Base-by-base conservation (phyloP, 148 eudicot genomes). In the Linanthus parryae region DNA sequence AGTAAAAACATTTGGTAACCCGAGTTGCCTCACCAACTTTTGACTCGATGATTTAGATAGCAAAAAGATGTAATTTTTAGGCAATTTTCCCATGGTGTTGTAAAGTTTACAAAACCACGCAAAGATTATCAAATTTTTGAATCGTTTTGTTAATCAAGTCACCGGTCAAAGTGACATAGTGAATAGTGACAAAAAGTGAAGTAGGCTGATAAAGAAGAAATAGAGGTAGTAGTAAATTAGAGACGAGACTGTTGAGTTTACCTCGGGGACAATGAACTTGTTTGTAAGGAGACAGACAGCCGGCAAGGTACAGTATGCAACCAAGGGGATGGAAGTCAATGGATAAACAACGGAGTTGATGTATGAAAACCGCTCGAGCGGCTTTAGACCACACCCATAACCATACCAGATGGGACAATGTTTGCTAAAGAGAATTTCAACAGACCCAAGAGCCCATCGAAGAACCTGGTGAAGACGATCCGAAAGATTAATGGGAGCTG, bases 401-500 rank as follows among this genome's bases (percentile, higher is more conserved):
- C 77, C 88, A 43, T 82, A 82, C 88, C 88, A 82, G 34, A 82
- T 82, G 26, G 88, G 88, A 58, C 88, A 82, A 31, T 82, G 88
- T 63, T 44, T 75, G 52, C 88, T 82, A 54, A 82, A 73, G 34
- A 82, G 57, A 61, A 82, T 82, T 68, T 82, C 88, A 57, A 82
- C 84, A 0, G 88, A 82, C 17, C 88, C 88, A 66, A 82, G 49
- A 35, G 88, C 88, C 88, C 88, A 82, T 30, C 88, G 79, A 61
- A 82, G 84, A 44, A 82, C 88, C 70, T 82, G 88, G 71, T 82
- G 84, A 47, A 82, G 81, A 70, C 88, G 88, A 56, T 82, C 88
- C 23, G 88, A 75, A 48, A 82, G 84, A 46, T 82, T 82, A 33
- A 82, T 82, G 51, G 88, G 88, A 48, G 88, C 88, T n/a, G 88